phyloP scores from a whole-genome alignment of 208 protist species.

The Crithidia fasciculata region DNA sequence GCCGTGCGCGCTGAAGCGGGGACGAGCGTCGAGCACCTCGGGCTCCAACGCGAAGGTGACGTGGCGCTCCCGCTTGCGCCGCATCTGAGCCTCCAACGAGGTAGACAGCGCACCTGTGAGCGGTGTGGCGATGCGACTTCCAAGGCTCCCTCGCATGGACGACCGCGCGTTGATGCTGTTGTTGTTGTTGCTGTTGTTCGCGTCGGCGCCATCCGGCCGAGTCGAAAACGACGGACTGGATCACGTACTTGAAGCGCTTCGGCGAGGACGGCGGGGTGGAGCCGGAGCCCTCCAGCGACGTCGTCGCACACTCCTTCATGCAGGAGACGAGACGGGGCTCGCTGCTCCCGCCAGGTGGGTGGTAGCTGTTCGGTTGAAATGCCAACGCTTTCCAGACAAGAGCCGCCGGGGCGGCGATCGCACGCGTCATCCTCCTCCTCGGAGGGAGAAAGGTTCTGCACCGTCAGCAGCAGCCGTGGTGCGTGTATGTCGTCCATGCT shows the following conservation, averaged over 20 bases:
- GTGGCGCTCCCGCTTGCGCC: conserved; percentile 14
- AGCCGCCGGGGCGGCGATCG: not conserved
- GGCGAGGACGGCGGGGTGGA: conserved; percentile 3
- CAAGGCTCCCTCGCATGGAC: not conserved
- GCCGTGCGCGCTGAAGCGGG: conserved; percentile 23
- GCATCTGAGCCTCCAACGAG: conserved; percentile 7
- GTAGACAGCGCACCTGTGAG: not conserved
- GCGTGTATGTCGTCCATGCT: conserved; percentile 10
- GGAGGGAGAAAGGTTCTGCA: conserved; percentile 24
- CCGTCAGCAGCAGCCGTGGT: conserved; percentile 28
- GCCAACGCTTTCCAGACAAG: not conserved
- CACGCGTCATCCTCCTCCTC: conserved; percentile 1
- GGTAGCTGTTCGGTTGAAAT: not conserved
- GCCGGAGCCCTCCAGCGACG: not conserved
- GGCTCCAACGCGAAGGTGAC: conserved; percentile 37
- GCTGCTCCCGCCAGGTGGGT: not conserved
- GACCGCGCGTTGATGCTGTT: not conserved
- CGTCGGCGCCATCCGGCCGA: not conserved
- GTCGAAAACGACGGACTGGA: conserved; percentile 23
- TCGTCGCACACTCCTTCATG: not conserved
- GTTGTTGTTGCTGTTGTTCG: not conserved
- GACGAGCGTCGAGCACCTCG: conserved; percentile 31
- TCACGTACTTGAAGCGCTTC: conserved; percentile 33
- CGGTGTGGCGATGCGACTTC: not conserved
- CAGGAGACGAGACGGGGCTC: conserved; percentile 13